Base-by-base conservation (phyloP, 768 basidiomycete species). In the Daedalea quercina region DNA sequence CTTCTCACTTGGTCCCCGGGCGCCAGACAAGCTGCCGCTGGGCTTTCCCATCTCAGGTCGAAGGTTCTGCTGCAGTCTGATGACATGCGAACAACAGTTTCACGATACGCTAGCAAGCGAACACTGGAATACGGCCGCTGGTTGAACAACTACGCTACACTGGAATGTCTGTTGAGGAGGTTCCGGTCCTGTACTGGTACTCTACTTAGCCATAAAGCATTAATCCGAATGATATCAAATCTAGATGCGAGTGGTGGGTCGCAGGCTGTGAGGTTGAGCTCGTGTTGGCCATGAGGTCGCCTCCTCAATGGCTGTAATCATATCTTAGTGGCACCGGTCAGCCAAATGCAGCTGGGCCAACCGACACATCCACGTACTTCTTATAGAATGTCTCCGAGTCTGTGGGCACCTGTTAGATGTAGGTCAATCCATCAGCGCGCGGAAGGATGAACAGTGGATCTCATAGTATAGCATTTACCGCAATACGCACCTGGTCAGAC, bases 341-440 rank as follows among this genome's bases (percentile, higher is more conserved):
- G 43, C 63, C 37, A 65, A 31, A 12, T 28, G n/a, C 33, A 31
- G 24, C 43, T 35, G 19, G 26, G 9, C 35, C 12, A 4, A 49
- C 6, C 19, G 3, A 22, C 25, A 35, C 53, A 0, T 11, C 23
- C 37, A 59, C 84, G 49, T 58, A 90, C 91, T 90, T 91, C 61
- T 72, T 81, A 67, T 92, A 95, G 64, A 95, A 95, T 1, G 76
- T 79, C 67, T 94, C 92, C 8, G 87, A 87, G 61, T 92, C 85
- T 7, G 80, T 76, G 17, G 89, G 84, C 24, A 81, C 68, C 83
- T 87, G 60, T 55, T 28, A 50, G 58, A 50, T 31, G 15, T 15
- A 19, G 15, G 37, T 40, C 37, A 40, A 40, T 19, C 37, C 2
- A 52, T 57, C 48, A 34, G 24, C 25, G 26, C 44, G 41, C 20